These are phyloP conservation scores for Cryptococcus wingfieldii DNA, from an alignment of 1,284 basidiomycete species.

Conservation along the genomic window DNA sequence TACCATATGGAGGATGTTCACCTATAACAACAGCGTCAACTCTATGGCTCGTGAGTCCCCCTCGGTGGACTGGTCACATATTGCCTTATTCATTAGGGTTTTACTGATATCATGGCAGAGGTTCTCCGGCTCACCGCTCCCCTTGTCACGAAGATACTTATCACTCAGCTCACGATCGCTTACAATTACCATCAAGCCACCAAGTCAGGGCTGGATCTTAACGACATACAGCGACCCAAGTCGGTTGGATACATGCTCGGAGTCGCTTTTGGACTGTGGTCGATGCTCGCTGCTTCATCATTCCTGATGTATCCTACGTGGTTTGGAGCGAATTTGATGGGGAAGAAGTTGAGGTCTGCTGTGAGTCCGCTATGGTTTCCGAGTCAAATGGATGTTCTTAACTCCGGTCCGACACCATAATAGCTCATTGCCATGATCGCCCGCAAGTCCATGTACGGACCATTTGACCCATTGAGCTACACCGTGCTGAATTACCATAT, in stretches of 20 bases:
- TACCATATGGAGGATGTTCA: background rate
- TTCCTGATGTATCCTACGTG: slow-evolving; percentile 9
- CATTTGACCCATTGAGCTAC: slow-evolving; percentile 50
- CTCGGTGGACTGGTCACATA: background rate
- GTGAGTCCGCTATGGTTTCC: background rate
- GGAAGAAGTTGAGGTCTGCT: slow-evolving; percentile 4
- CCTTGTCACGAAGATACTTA: slow-evolving; percentile 14
- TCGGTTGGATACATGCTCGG: slow-evolving; percentile 15
- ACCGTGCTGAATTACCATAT: slow-evolving; percentile 32
- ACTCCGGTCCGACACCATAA: background rate
- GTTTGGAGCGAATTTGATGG: slow-evolving; percentile 5
- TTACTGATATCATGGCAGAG: background rate
- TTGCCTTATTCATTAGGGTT: background rate
- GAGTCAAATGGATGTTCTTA: background rate
- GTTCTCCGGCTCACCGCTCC: slow-evolving; percentile 14
- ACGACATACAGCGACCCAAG: background rate
- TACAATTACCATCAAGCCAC: slow-evolving; percentile 10
- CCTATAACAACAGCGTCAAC: background rate
- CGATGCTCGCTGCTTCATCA: slow-evolving; percentile 6
- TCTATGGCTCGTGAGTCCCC: slow-evolving; percentile 1
- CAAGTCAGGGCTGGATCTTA: background rate
- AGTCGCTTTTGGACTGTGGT: slow-evolving; percentile 14
- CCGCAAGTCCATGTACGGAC: slow-evolving; percentile 43
- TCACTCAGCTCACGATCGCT: slow-evolving; percentile 12
- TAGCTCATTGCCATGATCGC: slow-evolving; percentile 25